These are phyloP conservation scores for Neonothopanus nambi DNA, from an alignment of 1,284 basidiomycete species.

Conservation along the genomic window DNA sequence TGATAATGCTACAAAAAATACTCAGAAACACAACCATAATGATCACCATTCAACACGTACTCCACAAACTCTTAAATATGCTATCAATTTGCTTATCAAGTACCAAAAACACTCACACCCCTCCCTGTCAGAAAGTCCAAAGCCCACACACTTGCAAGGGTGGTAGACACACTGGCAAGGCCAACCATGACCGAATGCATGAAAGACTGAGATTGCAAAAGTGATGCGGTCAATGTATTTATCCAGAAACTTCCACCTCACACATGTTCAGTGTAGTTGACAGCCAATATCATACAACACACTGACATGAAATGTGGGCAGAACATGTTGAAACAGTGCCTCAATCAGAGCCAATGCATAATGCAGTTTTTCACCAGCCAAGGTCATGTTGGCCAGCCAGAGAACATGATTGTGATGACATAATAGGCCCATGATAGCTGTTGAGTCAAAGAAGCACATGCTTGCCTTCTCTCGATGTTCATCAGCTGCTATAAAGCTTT, in stretches of 20 bases:
- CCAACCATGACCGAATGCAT: conserved; percentile 37
- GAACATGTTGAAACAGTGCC: conserved; percentile 26
- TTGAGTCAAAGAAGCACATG: conserved; percentile 19
- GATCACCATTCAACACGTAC: conserved; percentile 18
- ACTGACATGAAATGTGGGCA: conserved; percentile 22
- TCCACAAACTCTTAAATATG: conserved; percentile 28
- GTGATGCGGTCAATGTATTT: conserved; percentile 21
- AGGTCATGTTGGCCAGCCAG: conserved; percentile 32
- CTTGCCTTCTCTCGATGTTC: conserved; percentile 22
- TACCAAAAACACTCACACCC: conserved; percentile 37
- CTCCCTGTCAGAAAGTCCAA: conserved; percentile 35
- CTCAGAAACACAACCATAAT: not conserved
- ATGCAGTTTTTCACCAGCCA: conserved; percentile 31
- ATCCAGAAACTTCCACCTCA: conserved; percentile 26
- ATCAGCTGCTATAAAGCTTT: conserved; percentile 35
- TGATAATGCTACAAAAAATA: conserved; percentile 16
- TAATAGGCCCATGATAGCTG: conserved; percentile 25
- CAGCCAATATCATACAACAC: conserved; percentile 32
- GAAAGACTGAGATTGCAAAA: conserved; percentile 31
- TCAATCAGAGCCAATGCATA: conserved; percentile 27
- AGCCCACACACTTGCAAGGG: conserved; percentile 28
- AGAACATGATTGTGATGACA: conserved; percentile 33
- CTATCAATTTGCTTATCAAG: conserved; percentile 26
- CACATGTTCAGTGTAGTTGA: conserved; percentile 22
- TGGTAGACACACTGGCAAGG: conserved; percentile 33